Evolutionary conservation across 331 rosid species (phyloP).

Genomic region (Dryas integrifolia): DNA sequence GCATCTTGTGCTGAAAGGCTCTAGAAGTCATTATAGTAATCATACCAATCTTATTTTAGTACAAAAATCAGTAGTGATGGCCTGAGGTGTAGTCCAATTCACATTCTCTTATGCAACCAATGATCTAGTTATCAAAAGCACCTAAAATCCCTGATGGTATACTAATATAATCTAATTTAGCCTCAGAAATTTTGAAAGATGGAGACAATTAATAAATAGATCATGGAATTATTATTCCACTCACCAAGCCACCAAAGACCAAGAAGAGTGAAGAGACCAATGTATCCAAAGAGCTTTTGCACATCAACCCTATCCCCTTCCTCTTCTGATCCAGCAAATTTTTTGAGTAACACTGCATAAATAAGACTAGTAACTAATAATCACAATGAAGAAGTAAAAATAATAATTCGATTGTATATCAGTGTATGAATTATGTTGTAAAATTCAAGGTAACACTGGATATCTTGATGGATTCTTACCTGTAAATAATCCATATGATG

Average conservation of each 20-base stretch:
- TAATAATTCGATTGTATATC: background rate
- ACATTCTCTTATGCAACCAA: background rate
- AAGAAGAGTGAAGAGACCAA: slow-evolving; percentile 66
- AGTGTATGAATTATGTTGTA: background rate
- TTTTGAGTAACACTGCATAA: slow-evolving; percentile 63
- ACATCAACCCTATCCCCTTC: slow-evolving; percentile 63
- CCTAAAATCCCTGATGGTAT: background rate
- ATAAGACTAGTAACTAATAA: slow-evolving; percentile 13
- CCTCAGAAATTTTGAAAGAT: slow-evolving; percentile 1
- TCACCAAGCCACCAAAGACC: slow-evolving; percentile 89
- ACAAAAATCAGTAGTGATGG: background rate
- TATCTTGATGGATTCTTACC: slow-evolving; percentile 35
- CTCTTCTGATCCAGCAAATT: slow-evolving; percentile 62
- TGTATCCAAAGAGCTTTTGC: slow-evolving; percentile 66
- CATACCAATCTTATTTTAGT: background rate
- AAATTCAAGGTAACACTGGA: background rate
- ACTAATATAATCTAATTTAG: background rate
- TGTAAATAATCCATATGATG: slow-evolving; percentile 60
- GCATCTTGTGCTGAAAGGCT: background rate
- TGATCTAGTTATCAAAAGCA: background rate
- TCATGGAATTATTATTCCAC: slow-evolving; percentile 10
- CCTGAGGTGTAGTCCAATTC: background rate
- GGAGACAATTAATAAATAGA: background rate
- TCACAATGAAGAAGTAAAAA: slow-evolving; percentile 5
- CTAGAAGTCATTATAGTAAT: background rate